phyloP scores from a whole-genome alignment of 2,329 filamentous ascomycete genomes.

The Diaporthe destruens region DNA sequence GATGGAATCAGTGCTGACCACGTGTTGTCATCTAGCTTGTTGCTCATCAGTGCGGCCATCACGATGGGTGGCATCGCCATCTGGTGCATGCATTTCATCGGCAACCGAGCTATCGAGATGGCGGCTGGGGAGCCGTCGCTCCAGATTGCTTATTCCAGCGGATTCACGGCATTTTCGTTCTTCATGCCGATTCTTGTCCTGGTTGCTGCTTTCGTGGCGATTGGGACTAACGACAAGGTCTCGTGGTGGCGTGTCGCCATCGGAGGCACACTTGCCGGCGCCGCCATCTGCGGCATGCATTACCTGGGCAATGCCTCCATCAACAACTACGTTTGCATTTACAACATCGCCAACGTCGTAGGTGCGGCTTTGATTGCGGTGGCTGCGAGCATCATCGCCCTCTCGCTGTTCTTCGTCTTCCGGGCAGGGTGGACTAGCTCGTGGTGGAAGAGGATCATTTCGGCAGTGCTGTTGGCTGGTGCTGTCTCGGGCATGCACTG shows the following conservation, averaged over 20 bases:
- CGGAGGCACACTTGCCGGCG: constrained; percentile 78
- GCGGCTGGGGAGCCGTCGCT: constrained; percentile 70
- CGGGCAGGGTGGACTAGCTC: constrained; percentile 81
- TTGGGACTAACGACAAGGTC: constrained; percentile 69
- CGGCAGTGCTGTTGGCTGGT: constrained; percentile 75
- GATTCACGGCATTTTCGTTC: constrained; percentile 81
- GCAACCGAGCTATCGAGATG: constrained; percentile 82
- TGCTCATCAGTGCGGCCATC: constrained; percentile 73
- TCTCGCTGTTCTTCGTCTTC: constrained; percentile 83
- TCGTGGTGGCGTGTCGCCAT: constrained; percentile 69
- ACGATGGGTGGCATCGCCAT: constrained; percentile 81
- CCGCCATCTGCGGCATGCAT: constrained; percentile 87
- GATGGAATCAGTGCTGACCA: background rate
- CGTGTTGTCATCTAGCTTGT: constrained; percentile 59
- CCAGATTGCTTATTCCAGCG: constrained; percentile 80
- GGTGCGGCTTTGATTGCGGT: constrained; percentile 80
- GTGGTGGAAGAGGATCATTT: constrained; percentile 80
- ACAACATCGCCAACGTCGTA: constrained; percentile 70
- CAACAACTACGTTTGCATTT: constrained; percentile 78
- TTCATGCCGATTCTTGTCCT: constrained; percentile 84
- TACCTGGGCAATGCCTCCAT: constrained; percentile 89
- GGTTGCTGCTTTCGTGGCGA: constrained; percentile 77
- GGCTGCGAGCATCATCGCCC: constrained; percentile 75
- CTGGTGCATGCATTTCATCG: constrained; percentile 87
- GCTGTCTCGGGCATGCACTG: constrained; percentile 92